Evolutionary conservation across 2,329 filamentous ascomycete genomes (phyloP).

Genomic region (Elsinoe fawcettii): DNA sequence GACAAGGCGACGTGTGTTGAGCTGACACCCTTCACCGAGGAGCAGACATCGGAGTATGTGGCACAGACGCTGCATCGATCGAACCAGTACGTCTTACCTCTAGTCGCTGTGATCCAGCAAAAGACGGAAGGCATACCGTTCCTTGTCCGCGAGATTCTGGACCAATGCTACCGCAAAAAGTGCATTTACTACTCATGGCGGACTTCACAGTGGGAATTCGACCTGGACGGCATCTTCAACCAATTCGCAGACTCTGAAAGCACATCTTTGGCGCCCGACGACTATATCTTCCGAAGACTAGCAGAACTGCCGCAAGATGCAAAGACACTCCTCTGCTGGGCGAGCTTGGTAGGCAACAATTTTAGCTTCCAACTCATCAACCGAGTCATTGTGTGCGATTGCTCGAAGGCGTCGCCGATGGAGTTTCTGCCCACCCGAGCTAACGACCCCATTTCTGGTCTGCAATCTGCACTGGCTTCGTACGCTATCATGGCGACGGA

Average conservation of each 20-base stretch:
- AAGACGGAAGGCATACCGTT: constrained; percentile 86
- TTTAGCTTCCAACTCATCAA: constrained; percentile 80
- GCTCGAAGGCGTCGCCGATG: constrained; percentile 46
- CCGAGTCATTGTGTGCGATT: constrained; percentile 67
- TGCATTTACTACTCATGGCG: constrained; percentile 90
- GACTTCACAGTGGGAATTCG: constrained; percentile 72
- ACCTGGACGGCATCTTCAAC: constrained; percentile 76
- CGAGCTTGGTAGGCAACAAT: constrained; percentile 67
- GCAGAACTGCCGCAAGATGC: constrained; percentile 66
- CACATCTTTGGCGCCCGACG: constrained; percentile 70
- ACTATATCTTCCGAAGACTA: constrained; percentile 72
- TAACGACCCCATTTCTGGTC: constrained; percentile 64
- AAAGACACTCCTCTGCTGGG: constrained; percentile 79
- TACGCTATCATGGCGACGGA: constrained; percentile 77
- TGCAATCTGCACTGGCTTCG: constrained; percentile 73
- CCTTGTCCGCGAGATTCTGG: constrained; percentile 84
- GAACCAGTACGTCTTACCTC: constrained; percentile 62
- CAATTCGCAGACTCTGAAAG: constrained; percentile 74
- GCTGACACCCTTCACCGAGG: constrained; percentile 66
- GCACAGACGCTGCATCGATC: constrained; percentile 68
- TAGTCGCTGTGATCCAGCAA: constrained; percentile 79
- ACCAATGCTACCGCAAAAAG: constrained; percentile 74
- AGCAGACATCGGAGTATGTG: constrained; percentile 76
- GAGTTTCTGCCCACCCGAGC: constrained; percentile 49
- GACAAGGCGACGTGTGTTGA: constrained; percentile 55